Evolutionary conservation across 2,329 filamentous ascomycete genomes (phyloP).

Genomic region (Aureobasidium leucospermi): DNA sequence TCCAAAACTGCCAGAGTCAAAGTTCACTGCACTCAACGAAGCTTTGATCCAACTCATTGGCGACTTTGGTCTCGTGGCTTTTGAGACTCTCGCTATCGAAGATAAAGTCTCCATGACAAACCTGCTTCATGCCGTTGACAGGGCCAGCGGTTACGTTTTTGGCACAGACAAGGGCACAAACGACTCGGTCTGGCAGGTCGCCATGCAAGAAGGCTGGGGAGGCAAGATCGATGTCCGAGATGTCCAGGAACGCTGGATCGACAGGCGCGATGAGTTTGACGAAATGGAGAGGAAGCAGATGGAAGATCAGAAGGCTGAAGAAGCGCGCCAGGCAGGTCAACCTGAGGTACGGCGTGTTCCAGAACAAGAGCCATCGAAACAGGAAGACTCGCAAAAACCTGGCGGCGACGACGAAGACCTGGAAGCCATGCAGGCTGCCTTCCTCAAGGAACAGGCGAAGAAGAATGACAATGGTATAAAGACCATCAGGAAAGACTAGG

Average conservation of each 20-base stretch:
- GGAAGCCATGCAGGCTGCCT: slow-evolving; percentile 32
- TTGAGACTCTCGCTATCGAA: slow-evolving; percentile 90
- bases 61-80: slow-evolving; percentile 81
- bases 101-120: slow-evolving; percentile 97
- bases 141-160: slow-evolving; percentile 89
- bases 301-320: slow-evolving; percentile 53
- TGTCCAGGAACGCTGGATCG: slow-evolving; percentile 93
- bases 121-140: slow-evolving; percentile 78
- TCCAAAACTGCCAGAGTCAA: slow-evolving; percentile 32
- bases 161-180: slow-evolving; percentile 73
- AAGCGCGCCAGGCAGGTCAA: slow-evolving; percentile 19
- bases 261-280: slow-evolving; percentile 82
- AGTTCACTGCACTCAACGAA: slow-evolving; percentile 77
- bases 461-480: slow-evolving; percentile 58
- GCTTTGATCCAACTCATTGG: slow-evolving; percentile 83
- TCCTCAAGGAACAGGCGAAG: slow-evolving; percentile 21
- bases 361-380: neutral
- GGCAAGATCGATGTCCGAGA: slow-evolving; percentile 74
- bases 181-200: slow-evolving; percentile 94
- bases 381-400: neutral
- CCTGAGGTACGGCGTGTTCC: slow-evolving; percentile 9
- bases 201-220: slow-evolving; percentile 64
- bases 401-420: slow-evolving; percentile 28
- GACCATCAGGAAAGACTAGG: slow-evolving; percentile 52
- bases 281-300: slow-evolving; percentile 68